Conservation (phyloP, 2,329 filamentous ascomycete species). For the Sphaerulina vaccinii region DNA sequence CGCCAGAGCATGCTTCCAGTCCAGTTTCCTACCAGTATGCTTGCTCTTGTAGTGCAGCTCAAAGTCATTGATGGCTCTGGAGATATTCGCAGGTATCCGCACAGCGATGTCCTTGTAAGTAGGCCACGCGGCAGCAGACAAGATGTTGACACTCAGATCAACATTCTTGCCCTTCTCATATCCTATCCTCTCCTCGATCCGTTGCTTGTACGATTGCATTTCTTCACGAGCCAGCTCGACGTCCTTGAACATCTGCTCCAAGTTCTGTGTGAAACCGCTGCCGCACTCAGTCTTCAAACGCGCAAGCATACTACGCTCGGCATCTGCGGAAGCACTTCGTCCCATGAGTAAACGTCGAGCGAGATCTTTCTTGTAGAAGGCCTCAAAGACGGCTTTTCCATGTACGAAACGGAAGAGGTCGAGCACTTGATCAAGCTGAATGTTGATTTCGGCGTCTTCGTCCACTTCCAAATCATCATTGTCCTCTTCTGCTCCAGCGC, state of each 20-base stretch:
- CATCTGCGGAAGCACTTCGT: conserved; percentile 88
- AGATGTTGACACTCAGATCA: conserved; percentile 80
- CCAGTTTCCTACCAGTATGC: conserved; percentile 80
- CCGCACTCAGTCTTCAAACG: conserved; percentile 93
- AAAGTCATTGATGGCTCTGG: conserved; percentile 75
- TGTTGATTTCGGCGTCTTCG: conserved; percentile 87
- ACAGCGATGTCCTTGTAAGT: conserved; percentile 77
- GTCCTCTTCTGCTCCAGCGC: conserved; percentile 58
- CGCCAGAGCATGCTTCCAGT: conserved; percentile 91
- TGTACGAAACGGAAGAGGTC: conserved; percentile 96
- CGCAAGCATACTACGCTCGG: conserved; percentile 90
- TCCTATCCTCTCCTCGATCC: conserved; percentile 56
- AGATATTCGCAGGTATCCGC: conserved; percentile 72
- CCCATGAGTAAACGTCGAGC: conserved; percentile 87
- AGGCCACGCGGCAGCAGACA: conserved; percentile 92
- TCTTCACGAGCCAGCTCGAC: conserved; percentile 91
- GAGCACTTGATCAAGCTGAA: conserved; percentile 86
- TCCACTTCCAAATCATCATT: conserved; percentile 66
- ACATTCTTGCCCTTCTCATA: conserved; percentile 55
- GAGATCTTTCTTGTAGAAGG: conserved; percentile 98
- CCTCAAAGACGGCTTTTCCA: conserved; percentile 96
- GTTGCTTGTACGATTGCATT: conserved; percentile 79
- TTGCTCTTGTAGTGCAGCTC: conserved; percentile 84
- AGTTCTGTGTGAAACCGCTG: conserved; percentile 88
- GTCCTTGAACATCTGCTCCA: conserved; percentile 99